These are phyloP conservation scores for Ustilago hordei DNA, from an alignment of 1,284 basidiomycete species.

Conservation along the genomic window DNA sequence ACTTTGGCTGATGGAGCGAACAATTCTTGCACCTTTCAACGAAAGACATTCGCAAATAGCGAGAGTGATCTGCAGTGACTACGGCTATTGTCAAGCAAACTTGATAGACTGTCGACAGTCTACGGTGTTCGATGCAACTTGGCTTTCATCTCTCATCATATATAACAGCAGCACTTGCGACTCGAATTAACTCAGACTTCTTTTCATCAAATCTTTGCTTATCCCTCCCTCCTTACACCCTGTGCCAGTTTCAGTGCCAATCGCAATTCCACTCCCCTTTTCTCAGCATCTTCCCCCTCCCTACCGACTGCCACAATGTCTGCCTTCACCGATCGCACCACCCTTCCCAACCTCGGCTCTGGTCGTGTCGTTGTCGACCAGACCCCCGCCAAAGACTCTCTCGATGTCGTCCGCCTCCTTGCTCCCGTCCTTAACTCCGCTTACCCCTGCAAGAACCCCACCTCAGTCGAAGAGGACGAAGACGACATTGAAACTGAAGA, in stretches of 20 bases:
- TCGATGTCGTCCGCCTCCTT: conserved; percentile 19
- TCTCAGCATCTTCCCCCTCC: not conserved
- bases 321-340: conserved; percentile 13
- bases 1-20: not conserved
- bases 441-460: conserved; percentile 3
- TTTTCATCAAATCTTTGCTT: not conserved
- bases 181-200: not conserved
- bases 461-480: conserved; percentile 6
- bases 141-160: not conserved
- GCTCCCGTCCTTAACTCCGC: conserved; percentile 15
- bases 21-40: not conserved
- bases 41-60: not conserved
- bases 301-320: conserved; percentile 13
- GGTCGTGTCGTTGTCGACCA: conserved; percentile 22
- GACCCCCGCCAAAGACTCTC: conserved; percentile 14
- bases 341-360: conserved; percentile 17
- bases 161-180: not conserved
- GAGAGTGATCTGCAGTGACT: too few relatives aligned
- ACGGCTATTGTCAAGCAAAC: too few relatives aligned
- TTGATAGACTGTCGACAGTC: too few relatives aligned
- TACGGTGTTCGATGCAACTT: too few relatives aligned
- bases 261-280: not conserved
- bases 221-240: not conserved
- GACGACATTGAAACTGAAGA: conserved; percentile 23
- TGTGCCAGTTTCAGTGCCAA: too few relatives aligned